Base-by-base conservation (phyloP, 306 rosid species). In the Rosa lucieae region DNA sequence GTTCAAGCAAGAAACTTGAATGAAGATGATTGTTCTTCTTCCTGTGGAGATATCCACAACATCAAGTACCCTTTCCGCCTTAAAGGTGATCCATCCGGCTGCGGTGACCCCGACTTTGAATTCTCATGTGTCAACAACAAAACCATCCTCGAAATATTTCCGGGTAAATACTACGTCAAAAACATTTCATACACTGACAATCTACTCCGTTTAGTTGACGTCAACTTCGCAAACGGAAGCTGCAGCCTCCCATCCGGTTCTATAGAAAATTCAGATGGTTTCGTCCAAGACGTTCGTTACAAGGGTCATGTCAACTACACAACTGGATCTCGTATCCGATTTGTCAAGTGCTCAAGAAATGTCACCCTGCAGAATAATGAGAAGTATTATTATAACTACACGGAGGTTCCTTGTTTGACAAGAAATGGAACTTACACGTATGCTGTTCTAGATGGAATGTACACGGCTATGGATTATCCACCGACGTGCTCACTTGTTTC, bases 261-360 rank as follows among this genome's bases (percentile, higher is more conserved):
- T 5, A 10, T 75, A 0, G 2, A n/a, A 49, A 2, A 23, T 2
- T 1, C 4, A 4, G 52, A 68, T 17, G 76, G 62, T 8, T 15
- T 67, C 17, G 12, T 8, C 35, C 0, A 9, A 13, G 79, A 80
- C 20, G 1, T 39, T 18, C 79, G 83, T 8, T 80, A 63, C 35
- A 12, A 4, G 20, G n/a, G 66, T 0, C 17, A 35, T 9, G 29
- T 59, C 37, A 5, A 40, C 55, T 15, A 10, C 52, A 14, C 48
- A 1, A 18, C 15, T 40, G 78, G 20, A 0, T 59, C 58, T 17
- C 56, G 70, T 5, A 59, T 61, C 40, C 26, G 77, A 6, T 81
- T 81, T 17, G n/a, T 81, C 10, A 75, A 77, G 71, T 77, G 85
- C 85, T 77, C 85, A 8, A 44, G 53, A 65, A 67, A 59, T 49